Evolutionary conservation across 176 grass and related monocot species (phyloP).

Genomic region (Calamus simplicifolius): DNA sequence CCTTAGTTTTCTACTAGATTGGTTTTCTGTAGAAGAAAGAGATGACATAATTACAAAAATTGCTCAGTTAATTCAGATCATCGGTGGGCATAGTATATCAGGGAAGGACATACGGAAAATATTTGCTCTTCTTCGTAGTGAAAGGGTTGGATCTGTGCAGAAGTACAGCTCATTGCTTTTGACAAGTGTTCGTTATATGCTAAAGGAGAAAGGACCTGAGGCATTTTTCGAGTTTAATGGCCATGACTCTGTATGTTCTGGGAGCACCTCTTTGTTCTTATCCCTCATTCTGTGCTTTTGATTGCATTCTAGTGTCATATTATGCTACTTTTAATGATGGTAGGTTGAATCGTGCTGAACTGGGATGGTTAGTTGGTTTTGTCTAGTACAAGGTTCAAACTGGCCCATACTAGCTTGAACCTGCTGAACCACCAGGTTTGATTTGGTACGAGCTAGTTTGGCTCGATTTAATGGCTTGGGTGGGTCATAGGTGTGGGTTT

Average conservation of each 20-base stretch:
- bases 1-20: conserved; percentile 95
- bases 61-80: conserved; percentile 76
- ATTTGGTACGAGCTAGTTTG: too few relatives aligned
- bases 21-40: conserved; percentile 66
- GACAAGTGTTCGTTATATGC: conserved; percentile 80
- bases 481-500: too few relatives aligned
- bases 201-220: conserved; percentile 97
- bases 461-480: too few relatives aligned
- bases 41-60: conserved; percentile 77
- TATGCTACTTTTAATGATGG: too few relatives aligned
- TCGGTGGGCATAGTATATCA: conserved; percentile 93
- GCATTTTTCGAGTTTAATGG: conserved; percentile 93
- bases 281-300: background rate
- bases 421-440: too few relatives aligned
- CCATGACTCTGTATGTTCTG: conserved; percentile 72
- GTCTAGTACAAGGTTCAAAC: too few relatives aligned
- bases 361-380: too few relatives aligned
- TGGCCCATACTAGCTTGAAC: too few relatives aligned
- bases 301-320: background rate
- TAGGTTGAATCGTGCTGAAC: too few relatives aligned
- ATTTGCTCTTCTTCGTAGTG: conserved; percentile 79
- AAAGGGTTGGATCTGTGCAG: conserved; percentile 54
- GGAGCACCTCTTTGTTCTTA: background rate
- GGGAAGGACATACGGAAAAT: conserved; percentile 95
- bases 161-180: conserved; percentile 73